Base-by-base conservation (phyloP, 345 rosid genomes). In the Luvunga scandens region DNA sequence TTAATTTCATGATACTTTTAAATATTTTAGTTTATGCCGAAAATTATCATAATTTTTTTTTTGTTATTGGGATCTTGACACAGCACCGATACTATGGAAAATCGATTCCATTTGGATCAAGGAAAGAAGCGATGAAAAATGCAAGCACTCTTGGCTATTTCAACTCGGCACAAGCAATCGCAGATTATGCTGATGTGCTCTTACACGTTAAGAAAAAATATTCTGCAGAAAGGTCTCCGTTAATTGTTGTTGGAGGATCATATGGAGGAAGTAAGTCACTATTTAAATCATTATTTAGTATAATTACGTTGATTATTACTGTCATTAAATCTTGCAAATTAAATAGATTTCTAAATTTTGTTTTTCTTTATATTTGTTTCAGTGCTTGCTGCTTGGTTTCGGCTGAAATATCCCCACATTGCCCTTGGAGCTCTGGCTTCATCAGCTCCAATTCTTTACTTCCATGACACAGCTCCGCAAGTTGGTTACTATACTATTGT, bases 391-490 rank as follows among this genome's bases (percentile, higher is more conserved):
- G 79, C 90, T 5, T 86, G 89, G 89, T 76, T 86, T 50, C 78
- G 91, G 27, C 81, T 88, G 0, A 86, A 88, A 75, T 88, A 88
- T 39, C 91, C 91, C 1, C 91, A 88, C 31, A 64, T 88, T 19
- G 88, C 89, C 14, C 69, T 86, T 19, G 91, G 91, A 77, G 89
- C 87, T n/a, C 63, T 88, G 45, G 94, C 94, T 36, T 89, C 94
- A 56, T 91, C 94, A 2, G 94, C 91, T 87, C 94, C 94, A 21
- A 75, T 90, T 69, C 89, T 89, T 61, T 89, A 87, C 80, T 89
- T 89, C 63, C 82, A 85, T 70, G 84, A 81, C 61, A 76, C 85
- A 27, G 86, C 83, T 66, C 88, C 87, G 1, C 83, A 83, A 42
- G 34, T 60, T 77, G 91, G 89, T 68, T 91, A 89, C 66, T 89